Evolutionary conservation across 495 filamentous ascomycete genomes (phyloP).

Genomic region (Neurospora sublineolata): DNA sequence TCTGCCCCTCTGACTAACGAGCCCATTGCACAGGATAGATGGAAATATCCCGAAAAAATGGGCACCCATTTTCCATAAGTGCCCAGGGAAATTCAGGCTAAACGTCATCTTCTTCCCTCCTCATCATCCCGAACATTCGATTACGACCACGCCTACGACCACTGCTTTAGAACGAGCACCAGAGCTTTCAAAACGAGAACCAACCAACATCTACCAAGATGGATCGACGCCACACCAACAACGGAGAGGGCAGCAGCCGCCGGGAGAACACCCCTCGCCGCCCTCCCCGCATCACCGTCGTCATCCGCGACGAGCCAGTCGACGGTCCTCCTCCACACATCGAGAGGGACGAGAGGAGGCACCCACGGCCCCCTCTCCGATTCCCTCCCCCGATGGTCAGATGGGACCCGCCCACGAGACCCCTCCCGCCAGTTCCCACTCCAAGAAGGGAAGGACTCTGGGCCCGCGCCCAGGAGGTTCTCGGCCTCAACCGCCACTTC

Average conservation of each 20-base stretch:
- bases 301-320: not conserved
- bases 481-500: not conserved
- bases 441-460: not conserved
- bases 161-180: not conserved
- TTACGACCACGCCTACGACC: not conserved
- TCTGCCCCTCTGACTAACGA: not conserved
- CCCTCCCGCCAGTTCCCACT: not conserved
- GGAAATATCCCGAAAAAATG: not conserved
- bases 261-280: not conserved
- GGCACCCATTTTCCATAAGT: not conserved
- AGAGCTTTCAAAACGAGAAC: not conserved
- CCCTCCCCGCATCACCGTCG: not conserved
- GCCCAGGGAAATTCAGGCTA: not conserved
- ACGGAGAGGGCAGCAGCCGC: not conserved
- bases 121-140: not conserved
- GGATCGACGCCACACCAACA: not conserved
- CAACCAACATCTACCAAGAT: not conserved
- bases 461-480: not conserved
- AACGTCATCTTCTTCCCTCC: not conserved
- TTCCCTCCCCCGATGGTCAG: not conserved
- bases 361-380: not conserved
- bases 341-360: not conserved
- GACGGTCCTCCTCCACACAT: not conserved
- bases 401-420: not conserved
- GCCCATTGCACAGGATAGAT: not conserved